phyloP scores from a whole-genome alignment of 345 rosid genomes.

The Dovyalis caffra region DNA sequence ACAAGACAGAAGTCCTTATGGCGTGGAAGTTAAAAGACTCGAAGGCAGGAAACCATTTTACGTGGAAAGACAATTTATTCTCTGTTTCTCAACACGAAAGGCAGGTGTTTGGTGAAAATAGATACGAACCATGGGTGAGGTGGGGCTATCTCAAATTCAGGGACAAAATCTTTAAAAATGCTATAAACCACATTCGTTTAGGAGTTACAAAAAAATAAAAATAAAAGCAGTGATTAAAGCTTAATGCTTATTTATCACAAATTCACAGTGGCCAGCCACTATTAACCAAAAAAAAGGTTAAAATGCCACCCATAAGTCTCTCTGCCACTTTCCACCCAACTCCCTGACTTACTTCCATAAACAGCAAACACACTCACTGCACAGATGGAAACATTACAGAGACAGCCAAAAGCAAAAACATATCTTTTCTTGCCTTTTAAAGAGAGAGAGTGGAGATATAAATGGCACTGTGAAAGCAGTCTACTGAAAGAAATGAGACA shows the following conservation, averaged over 20 bases:
- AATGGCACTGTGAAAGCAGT: constrained; percentile 5
- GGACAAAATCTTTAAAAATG: background rate
- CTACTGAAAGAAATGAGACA: background rate
- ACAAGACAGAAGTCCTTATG: background rate
- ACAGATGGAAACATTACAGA: constrained; percentile 4
- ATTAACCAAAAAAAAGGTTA: background rate
- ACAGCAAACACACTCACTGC: constrained; percentile 7
- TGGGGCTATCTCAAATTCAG: background rate
- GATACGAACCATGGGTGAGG: background rate
- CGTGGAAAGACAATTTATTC: background rate
- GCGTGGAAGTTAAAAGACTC: background rate
- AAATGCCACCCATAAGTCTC: constrained; percentile 4
- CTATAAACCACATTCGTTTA: background rate
- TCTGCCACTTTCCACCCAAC: constrained; percentile 8
- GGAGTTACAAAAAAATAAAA: background rate
- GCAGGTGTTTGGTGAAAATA: background rate
- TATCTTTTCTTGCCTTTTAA: constrained; percentile 19
- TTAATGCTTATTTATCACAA: background rate
- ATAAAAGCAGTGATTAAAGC: background rate
- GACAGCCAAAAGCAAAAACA: constrained; percentile 11
- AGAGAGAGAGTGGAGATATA: constrained; percentile 12
- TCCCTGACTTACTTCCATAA: constrained; percentile 13
- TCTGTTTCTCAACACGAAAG: background rate
- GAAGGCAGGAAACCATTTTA: background rate
- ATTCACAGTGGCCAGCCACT: background rate